These are phyloP conservation scores for Melanopsichium pennsylvanicum DNA, from an alignment of 1,284 basidiomycete genomes.

Conservation along the genomic window DNA sequence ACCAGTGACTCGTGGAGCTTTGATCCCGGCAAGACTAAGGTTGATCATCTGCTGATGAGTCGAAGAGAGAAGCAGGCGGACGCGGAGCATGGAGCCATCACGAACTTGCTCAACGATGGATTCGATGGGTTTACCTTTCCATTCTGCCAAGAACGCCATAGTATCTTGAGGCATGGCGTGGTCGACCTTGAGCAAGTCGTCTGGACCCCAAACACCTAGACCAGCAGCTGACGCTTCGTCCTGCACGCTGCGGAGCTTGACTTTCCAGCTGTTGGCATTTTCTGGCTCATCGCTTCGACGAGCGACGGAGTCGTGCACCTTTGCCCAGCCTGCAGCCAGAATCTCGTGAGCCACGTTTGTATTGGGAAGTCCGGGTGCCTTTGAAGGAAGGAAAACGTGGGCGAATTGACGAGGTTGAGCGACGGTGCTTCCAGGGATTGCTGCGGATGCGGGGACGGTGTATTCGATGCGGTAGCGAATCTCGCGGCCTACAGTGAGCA, in stretches of 20 bases:
- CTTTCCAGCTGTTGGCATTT: constrained; percentile 78
- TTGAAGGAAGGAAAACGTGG: constrained; percentile 59
- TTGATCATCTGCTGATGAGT: constrained; percentile 87
- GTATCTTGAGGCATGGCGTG: constrained; percentile 90
- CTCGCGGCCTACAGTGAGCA: constrained; percentile 85
- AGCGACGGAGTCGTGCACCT: constrained; percentile 81
- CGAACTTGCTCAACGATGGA: constrained; percentile 91
- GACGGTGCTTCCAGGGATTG: constrained; percentile 78
- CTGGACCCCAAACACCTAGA: constrained; percentile 84
- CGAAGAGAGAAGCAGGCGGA: constrained; percentile 85
- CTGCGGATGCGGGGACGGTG: constrained; percentile 73
- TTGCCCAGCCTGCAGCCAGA: constrained; percentile 87
- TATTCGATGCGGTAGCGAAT: constrained; percentile 80
- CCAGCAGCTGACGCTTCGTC: constrained; percentile 79
- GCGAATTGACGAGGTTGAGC: constrained; percentile 52
- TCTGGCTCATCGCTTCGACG: constrained; percentile 66
- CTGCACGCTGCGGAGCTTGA: constrained; percentile 75
- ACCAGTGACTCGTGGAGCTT: constrained; percentile 54
- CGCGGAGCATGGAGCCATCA: constrained; percentile 88
- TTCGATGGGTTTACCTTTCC: constrained; percentile 88
- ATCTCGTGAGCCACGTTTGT: constrained; percentile 73
- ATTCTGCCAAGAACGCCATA: constrained; percentile 84
- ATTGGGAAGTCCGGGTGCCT: constrained; percentile 52
- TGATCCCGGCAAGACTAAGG: constrained; percentile 64
- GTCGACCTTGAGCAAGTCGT: constrained; percentile 70